Percentiles rank a stretch among this genome's conserved stretches.
Conservation (phyloP, 2,329 filamentous ascomycete genomes). For the Elsinoe batatas region DNA sequence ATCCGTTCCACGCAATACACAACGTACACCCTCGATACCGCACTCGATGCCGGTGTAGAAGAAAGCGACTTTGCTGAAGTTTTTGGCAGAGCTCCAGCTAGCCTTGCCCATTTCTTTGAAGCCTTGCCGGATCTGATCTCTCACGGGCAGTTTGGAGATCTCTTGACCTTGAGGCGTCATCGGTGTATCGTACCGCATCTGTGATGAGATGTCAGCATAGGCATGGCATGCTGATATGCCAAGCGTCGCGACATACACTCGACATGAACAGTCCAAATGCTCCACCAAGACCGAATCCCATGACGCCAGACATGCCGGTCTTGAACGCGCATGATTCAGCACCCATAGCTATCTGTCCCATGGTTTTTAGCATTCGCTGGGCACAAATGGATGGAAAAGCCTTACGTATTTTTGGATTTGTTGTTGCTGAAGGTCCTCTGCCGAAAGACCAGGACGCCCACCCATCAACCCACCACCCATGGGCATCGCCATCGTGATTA, state of each 20-base stretch:
- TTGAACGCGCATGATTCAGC: slow-evolving; percentile 94
- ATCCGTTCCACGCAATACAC: neutral
- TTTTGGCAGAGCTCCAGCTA: slow-evolving; percentile 76
- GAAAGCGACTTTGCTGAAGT: slow-evolving; percentile 87
- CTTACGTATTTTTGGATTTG: slow-evolving; percentile 39
- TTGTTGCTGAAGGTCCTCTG: slow-evolving; percentile 34
- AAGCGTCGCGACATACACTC: slow-evolving; percentile 51
- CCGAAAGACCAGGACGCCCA: slow-evolving; percentile 19
- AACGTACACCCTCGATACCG: slow-evolving; percentile 66
- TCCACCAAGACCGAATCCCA: slow-evolving; percentile 89
- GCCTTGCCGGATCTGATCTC: slow-evolving; percentile 72
- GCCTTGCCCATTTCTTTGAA: slow-evolving; percentile 91
- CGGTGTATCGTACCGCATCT: slow-evolving; percentile 87
- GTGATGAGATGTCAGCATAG: neutral
- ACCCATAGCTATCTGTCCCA: slow-evolving; percentile 65
- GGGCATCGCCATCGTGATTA: slow-evolving; percentile 21
- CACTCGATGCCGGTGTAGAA: slow-evolving; percentile 91
- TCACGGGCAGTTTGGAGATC: slow-evolving; percentile 59
- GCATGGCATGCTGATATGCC: neutral
- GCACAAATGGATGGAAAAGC: too few relatives aligned
- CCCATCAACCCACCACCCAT: slow-evolving; percentile 17
- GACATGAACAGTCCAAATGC: slow-evolving; percentile 98
- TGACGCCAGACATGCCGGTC: slow-evolving; percentile 77
- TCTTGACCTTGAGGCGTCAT: slow-evolving; percentile 38
- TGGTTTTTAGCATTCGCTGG: slow-evolving; percentile 30